A percentile compares a stretch with the other conserved stretches of the same genome.
These are phyloP conservation scores for Hypoxylon subgilvum DNA, from an alignment of 495 filamentous ascomycete genomes.

Conservation along the genomic window DNA sequence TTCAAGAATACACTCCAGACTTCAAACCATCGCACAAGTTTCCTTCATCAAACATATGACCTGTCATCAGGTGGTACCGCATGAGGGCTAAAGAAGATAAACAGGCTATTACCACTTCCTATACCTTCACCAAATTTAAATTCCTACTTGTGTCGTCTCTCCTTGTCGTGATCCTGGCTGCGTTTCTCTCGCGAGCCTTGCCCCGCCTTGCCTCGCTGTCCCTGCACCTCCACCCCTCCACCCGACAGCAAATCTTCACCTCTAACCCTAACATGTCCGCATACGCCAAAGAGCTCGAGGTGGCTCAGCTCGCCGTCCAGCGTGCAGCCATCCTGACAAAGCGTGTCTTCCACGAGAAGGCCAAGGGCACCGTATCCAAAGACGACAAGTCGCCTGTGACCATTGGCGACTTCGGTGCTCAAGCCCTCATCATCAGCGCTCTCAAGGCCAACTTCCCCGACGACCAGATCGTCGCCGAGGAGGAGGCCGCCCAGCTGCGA, in stretches of 20 bases:
- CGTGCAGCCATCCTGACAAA: constrained; percentile 87
- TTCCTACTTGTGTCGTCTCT: constrained; percentile 28
- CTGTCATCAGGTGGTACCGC: not conserved
- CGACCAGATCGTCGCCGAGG: constrained; percentile 92
- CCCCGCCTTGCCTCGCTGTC: constrained; percentile 42
- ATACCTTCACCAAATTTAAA: no score
- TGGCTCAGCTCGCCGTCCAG: constrained; percentile 91
- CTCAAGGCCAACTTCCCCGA: constrained; percentile 86
- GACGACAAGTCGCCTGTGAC: constrained; percentile 95
- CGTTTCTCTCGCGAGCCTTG: constrained; percentile 35
- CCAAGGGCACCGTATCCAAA: constrained; percentile 93
- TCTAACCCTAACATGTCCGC: constrained; percentile 41
- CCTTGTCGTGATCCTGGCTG: constrained; percentile 40
- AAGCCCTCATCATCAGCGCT: constrained; percentile 91
- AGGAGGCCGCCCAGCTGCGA: constrained; percentile 81
- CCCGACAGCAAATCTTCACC: constrained; percentile 26
- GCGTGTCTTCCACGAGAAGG: constrained; percentile 86
- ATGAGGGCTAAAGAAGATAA: constrained; percentile 29
- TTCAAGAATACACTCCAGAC: no score
- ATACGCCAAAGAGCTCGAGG: constrained; percentile 81
- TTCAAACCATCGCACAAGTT: not conserved
- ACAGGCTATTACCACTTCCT: constrained; percentile 4
- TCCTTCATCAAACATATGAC: not conserved
- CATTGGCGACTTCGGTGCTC: constrained; percentile 96
- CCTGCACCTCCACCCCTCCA: constrained; percentile 28